Percentiles rank a stretch among this genome's conserved stretches.
phyloP scores from a whole-genome alignment of 1,284 basidiomycete genomes.

The Austropuccinia psidii region DNA sequence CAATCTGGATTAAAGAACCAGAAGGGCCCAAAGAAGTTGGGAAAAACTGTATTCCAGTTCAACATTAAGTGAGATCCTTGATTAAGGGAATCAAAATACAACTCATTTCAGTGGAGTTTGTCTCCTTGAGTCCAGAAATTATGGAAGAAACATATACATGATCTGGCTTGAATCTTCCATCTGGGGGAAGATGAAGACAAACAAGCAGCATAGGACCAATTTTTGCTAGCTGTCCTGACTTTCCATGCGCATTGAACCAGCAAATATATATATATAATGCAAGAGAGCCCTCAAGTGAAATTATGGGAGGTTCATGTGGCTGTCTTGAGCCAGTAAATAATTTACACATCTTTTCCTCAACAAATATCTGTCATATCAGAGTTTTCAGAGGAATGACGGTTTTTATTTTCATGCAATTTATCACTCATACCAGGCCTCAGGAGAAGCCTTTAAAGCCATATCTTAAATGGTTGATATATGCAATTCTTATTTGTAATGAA shows the following conservation, averaged over 20 bases:
- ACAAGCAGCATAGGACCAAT: slow-evolving; percentile 2
- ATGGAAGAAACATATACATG: slow-evolving; percentile 49
- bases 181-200: slow-evolving; percentile 41
- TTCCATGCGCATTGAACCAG: slow-evolving; percentile 26
- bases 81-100: slow-evolving; percentile 45
- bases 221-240: not conserved
- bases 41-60: slow-evolving; percentile 37
- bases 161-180: slow-evolving; percentile 46
- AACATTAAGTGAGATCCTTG: slow-evolving; percentile 44
- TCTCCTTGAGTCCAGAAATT: slow-evolving; percentile 44
- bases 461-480: slow-evolving; percentile 13
- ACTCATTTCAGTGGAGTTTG: slow-evolving; percentile 42
- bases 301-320: not conserved
- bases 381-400: too few species aligned
- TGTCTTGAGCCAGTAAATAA: not conserved
- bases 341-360: not conserved
- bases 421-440: slow-evolving; percentile 7
- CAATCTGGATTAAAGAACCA: not conserved
- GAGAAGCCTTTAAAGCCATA: not conserved
- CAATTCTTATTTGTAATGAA: too few species aligned
- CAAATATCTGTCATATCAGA: slow-evolving; percentile 17
- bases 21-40: slow-evolving; percentile 13
- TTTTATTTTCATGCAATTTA: not conserved
- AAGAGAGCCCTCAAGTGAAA: slow-evolving; percentile 4
- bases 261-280: slow-evolving; percentile 11